phyloP scores from a whole-genome alignment of 2,329 filamentous ascomycete genomes.

The Aureobasidium sp. region DNA sequence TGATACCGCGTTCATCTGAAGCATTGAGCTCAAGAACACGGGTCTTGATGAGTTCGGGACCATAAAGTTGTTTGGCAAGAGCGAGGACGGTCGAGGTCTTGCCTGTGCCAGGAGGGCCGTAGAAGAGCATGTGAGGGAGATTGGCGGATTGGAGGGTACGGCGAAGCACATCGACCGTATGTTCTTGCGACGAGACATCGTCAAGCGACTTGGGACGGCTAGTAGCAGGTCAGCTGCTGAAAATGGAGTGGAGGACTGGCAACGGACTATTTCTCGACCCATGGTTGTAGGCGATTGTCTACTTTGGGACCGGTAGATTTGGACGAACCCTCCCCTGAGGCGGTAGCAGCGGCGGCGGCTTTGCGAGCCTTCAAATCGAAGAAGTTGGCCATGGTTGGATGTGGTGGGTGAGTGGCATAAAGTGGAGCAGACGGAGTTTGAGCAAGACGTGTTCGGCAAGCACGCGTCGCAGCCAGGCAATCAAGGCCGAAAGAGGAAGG shows the following conservation, averaged over 20 bases:
- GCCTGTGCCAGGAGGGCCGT: constrained; percentile 91
- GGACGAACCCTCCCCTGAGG: constrained; percentile 55
- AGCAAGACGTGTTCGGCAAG: background rate
- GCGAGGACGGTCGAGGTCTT: constrained; percentile 98
- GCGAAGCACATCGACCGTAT: constrained; percentile 88
- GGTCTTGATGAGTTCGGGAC: constrained; percentile 83
- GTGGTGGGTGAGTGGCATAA: background rate
- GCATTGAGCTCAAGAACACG: constrained; percentile 99
- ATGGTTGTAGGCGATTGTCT: constrained; percentile 71
- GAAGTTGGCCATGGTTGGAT: constrained; percentile 67
- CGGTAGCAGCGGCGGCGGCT: constrained; percentile 60
- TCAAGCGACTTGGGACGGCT: constrained; percentile 89
- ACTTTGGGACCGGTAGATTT: constrained; percentile 59
- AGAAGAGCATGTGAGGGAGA: constrained; percentile 99
- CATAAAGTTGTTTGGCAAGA: constrained; percentile 94
- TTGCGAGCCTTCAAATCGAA: constrained; percentile 90
- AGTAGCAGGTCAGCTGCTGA: constrained; percentile 11
- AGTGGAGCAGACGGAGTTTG: background rate
- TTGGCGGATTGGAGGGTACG: constrained; percentile 92
- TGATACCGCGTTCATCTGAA: constrained; percentile 96
- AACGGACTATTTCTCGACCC: constrained; percentile 97
- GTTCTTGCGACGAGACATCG: constrained; percentile 96
- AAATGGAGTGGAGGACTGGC: background rate
- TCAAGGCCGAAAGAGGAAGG: background rate
- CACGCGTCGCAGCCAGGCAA: constrained; percentile 4